Base-by-base conservation (phyloP, 1,284 basidiomycete species). In the Laetiporus sulphureus region DNA sequence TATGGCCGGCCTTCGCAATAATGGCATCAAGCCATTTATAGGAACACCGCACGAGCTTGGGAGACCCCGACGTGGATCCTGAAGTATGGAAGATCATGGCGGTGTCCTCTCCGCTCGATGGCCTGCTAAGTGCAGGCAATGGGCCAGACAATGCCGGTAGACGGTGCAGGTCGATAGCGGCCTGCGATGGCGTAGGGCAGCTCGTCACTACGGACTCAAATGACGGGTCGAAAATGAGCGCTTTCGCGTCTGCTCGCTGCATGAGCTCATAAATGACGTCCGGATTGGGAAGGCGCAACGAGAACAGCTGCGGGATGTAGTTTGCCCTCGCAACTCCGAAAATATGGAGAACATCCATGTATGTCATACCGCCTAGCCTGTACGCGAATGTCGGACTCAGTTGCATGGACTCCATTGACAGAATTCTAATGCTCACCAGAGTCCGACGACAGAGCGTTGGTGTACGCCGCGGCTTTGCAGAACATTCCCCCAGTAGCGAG, bases 31-130 rank as follows among this genome's bases (percentile, higher is more conserved):
- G 49, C 59, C 59, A 61, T 30, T 36, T 41, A 16, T 55, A 57
- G 24, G 44, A 56, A 42, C 59, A 60, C 11, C 50, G 57, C 3
- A 61, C 55, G 5, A 61, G 49, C 48, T 61, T 61, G 2, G 59
- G 59, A 13, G 53, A 54, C 10, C 59, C 58, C 3, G 80, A 83
- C 12, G 83, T 85, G 22, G 81, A 83, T 18, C 82, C 82, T 41
- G 77, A 80, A 13, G 83, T 85, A 58, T 85, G 82, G 67, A 83
- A 84, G 41, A 83, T 65, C 64, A 84, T 80, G 21, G 71, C 72
- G 10, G 67, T 63, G 30, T 72, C 68, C 42, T 51, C 46, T 62
- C 33, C 58, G 57, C 32, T 72, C 40, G 45, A 21, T 42, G 47
- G 12, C 7, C 20, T 20, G 18, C 18, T 4, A 47, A 23, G 61